Base-by-base conservation (phyloP, 352 stramenopile species). In the Pythium dissimile region DNA sequence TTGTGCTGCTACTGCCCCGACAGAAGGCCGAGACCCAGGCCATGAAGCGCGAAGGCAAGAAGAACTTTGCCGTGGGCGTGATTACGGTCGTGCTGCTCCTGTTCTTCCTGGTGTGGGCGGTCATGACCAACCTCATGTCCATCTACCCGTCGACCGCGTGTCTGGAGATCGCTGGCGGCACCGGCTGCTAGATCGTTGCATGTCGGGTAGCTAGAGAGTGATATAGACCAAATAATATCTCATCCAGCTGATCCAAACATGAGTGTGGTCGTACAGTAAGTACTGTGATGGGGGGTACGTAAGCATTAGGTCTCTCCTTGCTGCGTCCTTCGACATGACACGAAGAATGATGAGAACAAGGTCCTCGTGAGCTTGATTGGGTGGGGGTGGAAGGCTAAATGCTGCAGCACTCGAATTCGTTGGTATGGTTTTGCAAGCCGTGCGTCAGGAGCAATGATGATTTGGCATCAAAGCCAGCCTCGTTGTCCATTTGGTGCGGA, bases 111-210 rank as follows among this genome's bases (percentile, higher is more conserved):
- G 38, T 72, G 20, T 69, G 55, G 55, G 52, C 66, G 20, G 42
- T 77, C n/a, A 67, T 66, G 54, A 73, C 62, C 38, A 77, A 72
- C 52, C 44, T 77, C 51, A 60, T 77, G 49, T 57, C 53, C 37
- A 66, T 77, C 43, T 77, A 66, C 27, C 56, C 57, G 15, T 60
- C 50, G 8, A 77, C 69, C 23, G 34, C 53, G 32, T 77, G 69
- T 23, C 52, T 72, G 26, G 34, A 37, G 28, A 66, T 77, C 39
- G 65, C 66, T 12, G 69, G 69, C n/a, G 64, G 65, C 26, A 44
- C 31, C 1, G 67, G 67, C 0, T 74, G 67, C 48, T 18, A 18
- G 38, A n/a, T 12, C 12, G 13, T n/a, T n/a, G 6, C 31, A 13
- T 42, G 10, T 42, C 35, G 35, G n/a, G 16, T 20, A 35, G 13